Conservation (phyloP, 495 filamentous ascomycete genomes). For the Hypomontagnella submonticulosa region DNA sequence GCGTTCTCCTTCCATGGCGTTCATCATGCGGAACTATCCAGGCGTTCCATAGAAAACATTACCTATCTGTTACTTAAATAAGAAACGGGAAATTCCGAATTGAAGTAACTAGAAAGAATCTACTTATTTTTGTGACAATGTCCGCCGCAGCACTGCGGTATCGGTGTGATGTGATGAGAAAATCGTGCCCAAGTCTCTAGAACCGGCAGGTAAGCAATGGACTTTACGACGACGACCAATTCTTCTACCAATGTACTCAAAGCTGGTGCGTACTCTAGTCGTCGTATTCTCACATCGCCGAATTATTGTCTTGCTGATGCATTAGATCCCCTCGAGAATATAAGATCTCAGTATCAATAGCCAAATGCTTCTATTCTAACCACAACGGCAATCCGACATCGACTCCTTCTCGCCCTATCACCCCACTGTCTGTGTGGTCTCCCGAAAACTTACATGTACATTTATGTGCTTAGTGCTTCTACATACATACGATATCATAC, state of each 20-base stretch:
- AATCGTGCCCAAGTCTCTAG: too few relatives aligned
- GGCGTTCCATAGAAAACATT: background rate
- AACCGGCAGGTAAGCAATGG: slow-evolving; percentile 4
- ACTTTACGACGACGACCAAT: slow-evolving; percentile 9
- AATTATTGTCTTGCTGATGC: slow-evolving; percentile 16
- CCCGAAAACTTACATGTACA: slow-evolving; percentile 4
- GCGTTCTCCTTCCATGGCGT: slow-evolving; percentile 15
- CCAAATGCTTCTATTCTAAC: background rate
- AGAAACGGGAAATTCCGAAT: slow-evolving; percentile 6
- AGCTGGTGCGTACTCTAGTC: background rate
- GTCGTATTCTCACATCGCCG: slow-evolving; percentile 21
- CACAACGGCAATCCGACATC: slow-evolving; percentile 17
- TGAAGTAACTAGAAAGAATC: background rate
- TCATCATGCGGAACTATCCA: slow-evolving; percentile 16
- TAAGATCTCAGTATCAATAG: slow-evolving; percentile 12
- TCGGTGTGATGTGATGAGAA: slow-evolving; percentile 37
- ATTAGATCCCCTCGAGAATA: slow-evolving; percentile 8
- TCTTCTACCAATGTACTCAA: background rate
- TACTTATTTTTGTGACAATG: slow-evolving; percentile 1
- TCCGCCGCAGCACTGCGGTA: slow-evolving; percentile 4
- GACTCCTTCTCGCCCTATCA: background rate
- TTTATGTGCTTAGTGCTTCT: background rate
- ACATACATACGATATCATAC: slow-evolving; percentile 5
- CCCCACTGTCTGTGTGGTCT: slow-evolving; percentile 34
- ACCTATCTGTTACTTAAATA: too few relatives aligned